phyloP scores from a whole-genome alignment of 345 rosid genomes.

The Arabidopsis suecica region DNA sequence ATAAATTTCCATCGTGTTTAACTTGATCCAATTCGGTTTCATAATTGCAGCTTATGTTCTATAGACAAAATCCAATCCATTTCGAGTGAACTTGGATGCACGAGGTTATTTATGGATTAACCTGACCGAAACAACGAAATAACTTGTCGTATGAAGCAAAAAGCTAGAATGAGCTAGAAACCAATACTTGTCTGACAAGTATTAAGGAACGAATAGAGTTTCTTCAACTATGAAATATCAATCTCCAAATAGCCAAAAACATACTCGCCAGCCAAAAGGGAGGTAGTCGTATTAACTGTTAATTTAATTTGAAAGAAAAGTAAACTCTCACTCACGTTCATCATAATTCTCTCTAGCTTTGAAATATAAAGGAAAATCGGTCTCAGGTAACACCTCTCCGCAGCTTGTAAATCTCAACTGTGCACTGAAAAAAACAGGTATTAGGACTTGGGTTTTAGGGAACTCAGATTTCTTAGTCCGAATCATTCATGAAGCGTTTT shows the following conservation, averaged over 20 bases:
- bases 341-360: slow-evolving; percentile 32
- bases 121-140: background rate
- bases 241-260: slow-evolving; percentile 15
- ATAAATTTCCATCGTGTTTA: too few relatives aligned
- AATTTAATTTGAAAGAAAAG: background rate
- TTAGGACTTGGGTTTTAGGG: slow-evolving; percentile 3
- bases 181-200: background rate
- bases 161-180: background rate
- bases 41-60: background rate
- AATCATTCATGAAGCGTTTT: background rate
- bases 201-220: slow-evolving; percentile 27
- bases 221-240: slow-evolving; percentile 15
- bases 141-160: background rate
- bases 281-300: background rate
- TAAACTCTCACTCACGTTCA: slow-evolving; percentile 29
- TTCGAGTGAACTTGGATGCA: background rate
- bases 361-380: slow-evolving; percentile 12
- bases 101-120: background rate
- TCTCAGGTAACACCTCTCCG: slow-evolving; percentile 33
- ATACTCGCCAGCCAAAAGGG: slow-evolving; percentile 1
- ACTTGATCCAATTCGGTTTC: too few relatives aligned
- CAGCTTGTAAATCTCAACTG: slow-evolving; percentile 23
- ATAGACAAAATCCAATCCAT: background rate
- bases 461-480: slow-evolving; percentile 7
- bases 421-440: slow-evolving; percentile 21